A percentile compares a stretch with the other conserved stretches of the same genome.
phyloP scores from a whole-genome alignment of 345 rosid genomes.

The Acer yangbiense region DNA sequence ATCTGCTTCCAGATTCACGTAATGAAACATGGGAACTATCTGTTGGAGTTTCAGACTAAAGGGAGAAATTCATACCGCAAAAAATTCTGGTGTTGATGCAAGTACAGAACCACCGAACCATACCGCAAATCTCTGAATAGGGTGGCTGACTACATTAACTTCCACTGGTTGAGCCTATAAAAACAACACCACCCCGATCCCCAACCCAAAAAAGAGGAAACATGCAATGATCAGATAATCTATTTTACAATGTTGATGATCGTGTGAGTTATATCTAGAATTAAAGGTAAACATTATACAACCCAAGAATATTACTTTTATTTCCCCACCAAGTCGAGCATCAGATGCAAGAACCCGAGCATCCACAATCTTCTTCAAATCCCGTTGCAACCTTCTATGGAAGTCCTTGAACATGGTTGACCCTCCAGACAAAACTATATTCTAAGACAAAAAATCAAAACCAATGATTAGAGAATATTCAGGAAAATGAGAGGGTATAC shows the following conservation, averaged over 20 bases:
- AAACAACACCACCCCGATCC: neutral
- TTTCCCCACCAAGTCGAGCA: constrained; percentile 73
- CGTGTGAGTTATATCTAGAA: neutral
- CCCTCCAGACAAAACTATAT: constrained; percentile 95
- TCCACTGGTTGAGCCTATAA: constrained; percentile 86
- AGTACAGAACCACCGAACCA: constrained; percentile 99
- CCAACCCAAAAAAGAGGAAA: neutral
- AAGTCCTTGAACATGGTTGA: constrained; percentile 99
- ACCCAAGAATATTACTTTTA: constrained; percentile 51
- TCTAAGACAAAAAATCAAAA: constrained; percentile 49
- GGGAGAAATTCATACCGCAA: constrained; percentile 51
- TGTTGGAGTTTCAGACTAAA: neutral
- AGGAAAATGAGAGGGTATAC: neutral
- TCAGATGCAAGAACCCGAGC: constrained; percentile 82
- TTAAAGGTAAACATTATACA: neutral
- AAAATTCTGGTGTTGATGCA: constrained; percentile 97
- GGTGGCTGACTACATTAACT: constrained; percentile 94
- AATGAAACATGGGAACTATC: neutral
- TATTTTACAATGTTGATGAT: constrained; percentile 7
- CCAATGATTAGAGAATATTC: constrained; percentile 1
- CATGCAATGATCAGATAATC: neutral
- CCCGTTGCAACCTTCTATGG: constrained; percentile 94
- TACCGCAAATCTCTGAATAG: constrained; percentile 94
- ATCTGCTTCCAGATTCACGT: constrained; percentile 8
- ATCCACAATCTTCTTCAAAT: constrained; percentile 94